Evolutionary conservation across 768 basidiomycete genomes (phyloP).

Genomic region (Mycena metata): DNA sequence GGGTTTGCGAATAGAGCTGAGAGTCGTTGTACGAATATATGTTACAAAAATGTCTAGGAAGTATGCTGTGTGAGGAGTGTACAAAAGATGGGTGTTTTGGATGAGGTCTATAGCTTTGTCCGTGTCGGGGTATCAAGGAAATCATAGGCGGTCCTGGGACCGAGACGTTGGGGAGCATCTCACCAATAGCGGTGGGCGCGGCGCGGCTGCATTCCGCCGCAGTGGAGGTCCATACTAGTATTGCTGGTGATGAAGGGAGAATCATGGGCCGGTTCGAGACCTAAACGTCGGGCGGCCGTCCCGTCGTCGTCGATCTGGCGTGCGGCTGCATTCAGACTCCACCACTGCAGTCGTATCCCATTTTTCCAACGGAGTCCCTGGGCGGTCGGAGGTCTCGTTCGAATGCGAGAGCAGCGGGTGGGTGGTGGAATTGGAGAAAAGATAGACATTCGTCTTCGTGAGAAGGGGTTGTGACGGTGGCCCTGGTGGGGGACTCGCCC

Average conservation of each 20-base stretch:
- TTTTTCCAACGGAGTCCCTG: background rate
- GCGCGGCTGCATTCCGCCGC: too few relatives aligned
- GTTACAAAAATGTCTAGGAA: slow-evolving; percentile 5
- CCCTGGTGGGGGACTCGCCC: slow-evolving; percentile 13
- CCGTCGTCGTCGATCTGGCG: background rate
- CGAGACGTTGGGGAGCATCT: too few relatives aligned
- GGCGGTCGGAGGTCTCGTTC: background rate
- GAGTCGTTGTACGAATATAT: too few relatives aligned
- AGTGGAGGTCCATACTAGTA: too few relatives aligned
- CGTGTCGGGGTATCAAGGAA: background rate
- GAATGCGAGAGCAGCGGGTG: background rate
- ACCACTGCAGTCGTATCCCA: background rate
- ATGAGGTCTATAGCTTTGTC: background rate
- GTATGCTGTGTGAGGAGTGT: background rate
- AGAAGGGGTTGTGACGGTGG: slow-evolving; percentile 13
- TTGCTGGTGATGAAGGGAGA: background rate
- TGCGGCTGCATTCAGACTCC: slow-evolving; percentile 2
- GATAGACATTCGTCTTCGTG: slow-evolving; percentile 26
- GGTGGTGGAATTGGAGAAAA: slow-evolving; percentile 8
- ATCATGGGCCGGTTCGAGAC: background rate
- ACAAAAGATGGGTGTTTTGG: background rate
- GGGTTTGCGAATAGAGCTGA: too few relatives aligned
- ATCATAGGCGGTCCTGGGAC: too few relatives aligned
- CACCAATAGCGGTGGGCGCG: too few relatives aligned
- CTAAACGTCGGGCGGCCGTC: background rate